Conservation (phyloP, 2,329 filamentous ascomycete species). For the Diaporthe aspalathi region DNA sequence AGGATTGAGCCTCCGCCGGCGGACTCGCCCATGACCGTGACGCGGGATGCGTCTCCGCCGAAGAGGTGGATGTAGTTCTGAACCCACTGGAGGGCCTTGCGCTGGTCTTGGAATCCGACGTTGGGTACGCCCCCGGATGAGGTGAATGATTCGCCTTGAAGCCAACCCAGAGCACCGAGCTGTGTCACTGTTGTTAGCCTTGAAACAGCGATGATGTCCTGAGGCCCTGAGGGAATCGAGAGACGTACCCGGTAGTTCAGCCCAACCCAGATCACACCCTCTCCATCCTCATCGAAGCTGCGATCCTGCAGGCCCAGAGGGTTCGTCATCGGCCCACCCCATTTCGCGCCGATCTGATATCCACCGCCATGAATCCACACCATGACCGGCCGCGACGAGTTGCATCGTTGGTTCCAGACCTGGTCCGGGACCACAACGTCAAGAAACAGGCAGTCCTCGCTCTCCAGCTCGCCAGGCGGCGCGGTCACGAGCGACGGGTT, state of each 20-base stretch:
- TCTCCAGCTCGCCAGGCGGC: conserved; percentile 28
- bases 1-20: conserved; percentile 50
- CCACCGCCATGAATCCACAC: conserved; percentile 53
- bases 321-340: conserved; percentile 44
- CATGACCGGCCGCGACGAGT: conserved; percentile 41
- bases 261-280: conserved; percentile 52
- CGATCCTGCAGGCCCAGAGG: conserved; percentile 45
- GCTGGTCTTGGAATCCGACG: conserved; percentile 52
- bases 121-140: conserved; percentile 52
- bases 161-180: conserved; percentile 53
- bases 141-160: conserved; percentile 51
- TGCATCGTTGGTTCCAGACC: conserved; percentile 42
- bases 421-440: conserved; percentile 54
- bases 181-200: neutral
- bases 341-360: conserved; percentile 48
- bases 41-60: conserved; percentile 55
- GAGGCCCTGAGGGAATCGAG: neutral
- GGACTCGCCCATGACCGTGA: conserved; percentile 60
- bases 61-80: conserved; percentile 56
- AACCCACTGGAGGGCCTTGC: conserved; percentile 58
- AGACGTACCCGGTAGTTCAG: conserved; percentile 50
- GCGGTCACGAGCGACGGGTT: conserved; percentile 7
- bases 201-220: neutral
- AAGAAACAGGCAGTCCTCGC: conserved; percentile 56
- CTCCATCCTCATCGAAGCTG: conserved; percentile 38